Percentiles rank a stretch among this genome's conserved stretches.
Evolutionary conservation across 176 grass and related monocot genomes (phyloP).

Genomic region (Aegilops tauschii): DNA sequence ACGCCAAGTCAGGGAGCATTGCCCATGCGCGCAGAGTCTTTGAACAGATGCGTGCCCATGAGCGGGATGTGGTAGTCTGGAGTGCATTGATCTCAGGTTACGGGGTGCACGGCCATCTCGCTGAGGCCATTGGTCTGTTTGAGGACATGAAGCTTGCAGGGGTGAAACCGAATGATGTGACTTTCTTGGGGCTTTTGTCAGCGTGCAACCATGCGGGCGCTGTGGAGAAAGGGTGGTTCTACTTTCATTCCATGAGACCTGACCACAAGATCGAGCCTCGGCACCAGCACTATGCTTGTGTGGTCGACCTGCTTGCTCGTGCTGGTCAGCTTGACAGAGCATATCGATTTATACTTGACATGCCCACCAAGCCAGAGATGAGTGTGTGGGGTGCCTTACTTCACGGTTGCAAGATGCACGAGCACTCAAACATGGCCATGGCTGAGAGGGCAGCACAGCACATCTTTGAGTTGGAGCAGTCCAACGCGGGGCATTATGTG

Average conservation of each 20-base stretch:
- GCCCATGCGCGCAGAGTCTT: constrained; percentile 37
- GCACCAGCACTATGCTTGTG: constrained; percentile 68
- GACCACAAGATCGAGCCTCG: constrained; percentile 51
- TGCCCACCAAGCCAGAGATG: constrained; percentile 58
- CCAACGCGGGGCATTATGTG: constrained; percentile 67
- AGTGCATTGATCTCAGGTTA: constrained; percentile 67
- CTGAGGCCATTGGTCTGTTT: constrained; percentile 48
- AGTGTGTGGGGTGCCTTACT: constrained; percentile 80
- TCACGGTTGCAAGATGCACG: constrained; percentile 59
- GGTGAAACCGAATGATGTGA: constrained; percentile 62
- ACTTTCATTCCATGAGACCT: constrained; percentile 63
- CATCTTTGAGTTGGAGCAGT: constrained; percentile 64
- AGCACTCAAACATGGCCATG: constrained; percentile 44
- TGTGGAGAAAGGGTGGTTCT: constrained; percentile 67
- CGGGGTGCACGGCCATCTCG: constrained; percentile 50
- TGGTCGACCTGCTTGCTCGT: constrained; percentile 67
- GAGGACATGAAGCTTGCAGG: constrained; percentile 51
- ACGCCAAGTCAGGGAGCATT: constrained; percentile 62
- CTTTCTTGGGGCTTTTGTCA: constrained; percentile 63
- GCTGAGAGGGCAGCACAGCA: constrained; percentile 44
- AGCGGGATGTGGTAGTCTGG: constrained; percentile 68
- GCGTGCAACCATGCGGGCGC: constrained; percentile 58
- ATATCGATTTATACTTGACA: constrained; percentile 49
- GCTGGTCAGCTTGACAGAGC: constrained; percentile 60
- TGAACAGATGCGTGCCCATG: constrained; percentile 13